phyloP scores from a whole-genome alignment of 345 rosid species.

The Streptanthus diversifolius region DNA sequence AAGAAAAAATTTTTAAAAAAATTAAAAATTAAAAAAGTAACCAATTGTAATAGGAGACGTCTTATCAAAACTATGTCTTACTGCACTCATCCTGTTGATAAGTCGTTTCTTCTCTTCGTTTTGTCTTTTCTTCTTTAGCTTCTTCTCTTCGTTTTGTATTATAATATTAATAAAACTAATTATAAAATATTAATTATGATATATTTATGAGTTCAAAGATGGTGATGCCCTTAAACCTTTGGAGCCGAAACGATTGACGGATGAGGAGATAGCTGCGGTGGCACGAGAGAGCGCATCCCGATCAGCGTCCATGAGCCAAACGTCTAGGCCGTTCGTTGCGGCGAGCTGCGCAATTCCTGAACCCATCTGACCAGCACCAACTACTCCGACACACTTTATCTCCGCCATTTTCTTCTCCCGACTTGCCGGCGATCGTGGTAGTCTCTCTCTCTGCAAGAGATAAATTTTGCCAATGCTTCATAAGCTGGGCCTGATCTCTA shows the following conservation, averaged over 20 bases:
- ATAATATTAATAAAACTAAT: too few relatives aligned
- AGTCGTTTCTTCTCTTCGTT: too few relatives aligned
- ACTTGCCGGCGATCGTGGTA: constrained; percentile 7
- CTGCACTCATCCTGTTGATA: too few relatives aligned
- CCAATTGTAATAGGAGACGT: too few relatives aligned
- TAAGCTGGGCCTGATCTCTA: neutral
- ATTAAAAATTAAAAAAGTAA: too few relatives aligned
- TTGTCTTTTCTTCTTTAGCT: too few relatives aligned
- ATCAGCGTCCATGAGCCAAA: constrained; percentile 61
- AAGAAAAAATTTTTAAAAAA: too few relatives aligned
- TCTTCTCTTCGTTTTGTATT: too few relatives aligned
- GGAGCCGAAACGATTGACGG: constrained; percentile 64
- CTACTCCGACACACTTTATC: constrained; percentile 56
- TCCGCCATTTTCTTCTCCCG: constrained; percentile 38
- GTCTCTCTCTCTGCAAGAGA: neutral
- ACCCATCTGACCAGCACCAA: constrained; percentile 96
- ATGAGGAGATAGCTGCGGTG: constrained; percentile 46
- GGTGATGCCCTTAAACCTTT: too few relatives aligned
- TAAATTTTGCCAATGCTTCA: neutral
- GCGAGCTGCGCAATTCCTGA: constrained; percentile 93
- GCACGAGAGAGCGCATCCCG: constrained; percentile 63
- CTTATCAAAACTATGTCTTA: too few relatives aligned
- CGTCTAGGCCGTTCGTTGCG: constrained; percentile 58
- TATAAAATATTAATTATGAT: too few relatives aligned
- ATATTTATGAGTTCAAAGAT: too few relatives aligned